Conservation (phyloP, 371 early-diverging fungal genomes). For the Polyrhizophydium stewartii region DNA sequence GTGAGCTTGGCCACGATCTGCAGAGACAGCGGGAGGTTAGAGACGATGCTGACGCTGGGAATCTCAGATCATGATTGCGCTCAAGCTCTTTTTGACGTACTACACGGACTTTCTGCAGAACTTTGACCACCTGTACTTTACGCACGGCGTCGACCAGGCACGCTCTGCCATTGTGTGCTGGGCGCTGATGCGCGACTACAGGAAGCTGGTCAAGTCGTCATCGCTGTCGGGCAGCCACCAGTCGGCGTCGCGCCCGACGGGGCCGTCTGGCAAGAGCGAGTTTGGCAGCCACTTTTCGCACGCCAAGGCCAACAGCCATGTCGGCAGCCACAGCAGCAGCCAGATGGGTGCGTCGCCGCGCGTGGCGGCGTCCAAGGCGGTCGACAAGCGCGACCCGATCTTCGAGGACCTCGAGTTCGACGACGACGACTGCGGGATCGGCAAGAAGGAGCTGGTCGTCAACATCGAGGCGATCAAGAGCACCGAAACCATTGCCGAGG, state of each 20-base stretch:
- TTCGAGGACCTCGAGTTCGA: no score
- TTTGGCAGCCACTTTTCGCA: no score
- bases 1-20: slow-evolving; percentile 2
- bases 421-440: not conserved
- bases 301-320: no score
- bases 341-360: no score
- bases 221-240: no score
- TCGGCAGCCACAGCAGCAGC: no score
- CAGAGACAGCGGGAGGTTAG: not conserved
- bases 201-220: slow-evolving; percentile 4
- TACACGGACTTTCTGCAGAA: not conserved
- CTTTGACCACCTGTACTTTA: not conserved
- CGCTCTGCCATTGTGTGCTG: slow-evolving; percentile 19
- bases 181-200: slow-evolving; percentile 14
- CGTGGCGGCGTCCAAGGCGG: no score
- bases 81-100: slow-evolving; percentile 17
- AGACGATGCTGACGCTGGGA: not conserved
- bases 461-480: not conserved
- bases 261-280: no score
- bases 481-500: not conserved
- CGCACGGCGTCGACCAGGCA: slow-evolving; percentile 18
- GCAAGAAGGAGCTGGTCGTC: not conserved
- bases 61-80: slow-evolving; percentile 9
- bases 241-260: no score
- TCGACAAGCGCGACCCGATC: no score